Evolutionary conservation across 345 rosid genomes (phyloP), one percentile per base, ranked within the genome.

Genomic region (Murraya paniculata): DNA sequence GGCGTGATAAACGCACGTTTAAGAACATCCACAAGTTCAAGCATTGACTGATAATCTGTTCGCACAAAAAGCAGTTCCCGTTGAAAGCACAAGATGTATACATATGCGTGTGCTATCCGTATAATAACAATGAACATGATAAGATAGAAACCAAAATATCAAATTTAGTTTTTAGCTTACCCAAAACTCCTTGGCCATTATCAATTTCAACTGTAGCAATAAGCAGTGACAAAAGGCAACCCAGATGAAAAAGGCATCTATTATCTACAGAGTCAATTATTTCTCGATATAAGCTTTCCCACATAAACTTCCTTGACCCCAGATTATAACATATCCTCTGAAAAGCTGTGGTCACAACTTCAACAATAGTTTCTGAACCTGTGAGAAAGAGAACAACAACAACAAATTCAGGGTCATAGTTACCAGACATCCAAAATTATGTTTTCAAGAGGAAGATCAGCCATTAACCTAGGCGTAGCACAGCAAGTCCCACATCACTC

Each of bases 1-100:
- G 89, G 88, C 30, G 62, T 14, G 31, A 86, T n/a, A 80, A 92
- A 82, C 55, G 74, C 84, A 68, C 72, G 76, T 75, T 91, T 84
- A 53, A 91, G 78, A 64, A 79, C 79, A 64, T 62, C 84, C 83
- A 84, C 85, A 62, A 77, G 85, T 74, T 86, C 83, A 80, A 89
- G 85, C 86, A 91, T 53, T 21, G 82, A 81, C 38, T 77, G 84
- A 85, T 85, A 85, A 88, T 94, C 99, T 94, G 90, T 84, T 33
- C 72, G 72, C 72, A 77, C 30, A 30, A 36, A 41, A 64, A 74
- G 27, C 62, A 73, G 69, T 53, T 61, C 53, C 48, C 48, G 73
- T 66, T 60, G 22, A 65, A 36, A 73, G 61, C 72, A 41, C 35
- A 58, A 75, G 33, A 80, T n/a, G 67, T 30, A 41, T 61, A 62